Evolutionary conservation across 1,284 basidiomycete species (phyloP).

Genomic region (Dichomitus squalens): DNA sequence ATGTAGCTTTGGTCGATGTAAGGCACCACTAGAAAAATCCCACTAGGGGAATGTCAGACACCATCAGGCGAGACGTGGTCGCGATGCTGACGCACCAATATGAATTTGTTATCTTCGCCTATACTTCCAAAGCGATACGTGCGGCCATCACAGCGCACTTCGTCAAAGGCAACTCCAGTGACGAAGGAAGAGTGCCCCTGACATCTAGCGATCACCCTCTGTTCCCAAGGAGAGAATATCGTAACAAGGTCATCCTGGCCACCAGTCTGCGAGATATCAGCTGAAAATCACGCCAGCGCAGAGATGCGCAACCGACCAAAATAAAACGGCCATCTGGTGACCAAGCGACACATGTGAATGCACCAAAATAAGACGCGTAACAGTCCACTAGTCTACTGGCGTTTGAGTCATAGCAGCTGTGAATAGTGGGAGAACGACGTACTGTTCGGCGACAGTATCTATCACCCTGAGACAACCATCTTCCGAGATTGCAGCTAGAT

Average conservation of each 20-base stretch:
- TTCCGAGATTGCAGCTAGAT: conserved; percentile 84
- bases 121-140: conserved; percentile 92
- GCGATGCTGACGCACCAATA: conserved; percentile 55
- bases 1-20: conserved; percentile 75
- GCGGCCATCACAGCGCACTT: conserved; percentile 80
- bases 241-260: conserved; percentile 95
- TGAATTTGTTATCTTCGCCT: conserved; percentile 92
- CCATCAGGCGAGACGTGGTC: neutral
- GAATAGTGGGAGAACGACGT: conserved; percentile 31
- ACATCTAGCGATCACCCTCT: conserved; percentile 92
- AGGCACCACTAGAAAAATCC: conserved; percentile 85
- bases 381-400: conserved; percentile 76
- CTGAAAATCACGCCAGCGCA: neutral
- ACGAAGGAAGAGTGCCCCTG: conserved; percentile 97
- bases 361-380: conserved; percentile 91
- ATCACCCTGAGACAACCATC: conserved; percentile 89
- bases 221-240: conserved; percentile 90
- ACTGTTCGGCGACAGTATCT: conserved; percentile 85
- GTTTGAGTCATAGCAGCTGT: conserved; percentile 9
- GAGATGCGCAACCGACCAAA: conserved; percentile 51
- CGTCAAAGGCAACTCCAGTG: conserved; percentile 88
- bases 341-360: conserved; percentile 89
- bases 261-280: conserved; percentile 56
- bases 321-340: conserved; percentile 95
- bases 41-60: conserved; percentile 51